phyloP scores from a whole-genome alignment of 2,329 filamentous ascomycete species.

The Xylariaceae sp. region DNA sequence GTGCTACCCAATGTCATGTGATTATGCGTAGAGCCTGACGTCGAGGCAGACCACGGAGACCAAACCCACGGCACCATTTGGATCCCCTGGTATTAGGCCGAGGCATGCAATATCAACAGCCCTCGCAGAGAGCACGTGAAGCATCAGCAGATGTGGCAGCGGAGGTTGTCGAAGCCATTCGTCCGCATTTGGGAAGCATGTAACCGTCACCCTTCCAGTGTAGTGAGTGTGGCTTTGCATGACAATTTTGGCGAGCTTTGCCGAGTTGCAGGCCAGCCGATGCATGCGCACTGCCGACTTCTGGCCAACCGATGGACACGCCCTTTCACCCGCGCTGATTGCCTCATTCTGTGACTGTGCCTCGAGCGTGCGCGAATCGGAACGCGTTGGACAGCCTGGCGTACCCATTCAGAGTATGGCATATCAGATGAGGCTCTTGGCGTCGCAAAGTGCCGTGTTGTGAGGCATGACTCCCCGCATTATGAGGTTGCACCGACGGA shows the following conservation, averaged over 20 bases:
- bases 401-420: background rate
- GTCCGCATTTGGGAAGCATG: background rate
- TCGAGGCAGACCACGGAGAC: too few species aligned
- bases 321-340: conserved; percentile 10
- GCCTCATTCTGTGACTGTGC: background rate
- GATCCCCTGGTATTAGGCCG: too few species aligned
- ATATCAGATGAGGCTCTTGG: background rate
- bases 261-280: conserved; percentile 13
- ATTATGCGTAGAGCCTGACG: too few species aligned
- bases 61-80: too few species aligned
- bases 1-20: too few species aligned
- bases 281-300: conserved; percentile 13
- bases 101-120: too few species aligned
- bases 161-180: too few species aligned
- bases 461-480: conserved; percentile 4
- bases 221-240: background rate
- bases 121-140: too few species aligned
- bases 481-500: conserved; percentile 4
- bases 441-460: conserved; percentile 9
- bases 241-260: conserved; percentile 10
- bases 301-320: conserved; percentile 13
- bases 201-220: conserved; percentile 3
- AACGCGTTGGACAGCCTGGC: background rate
- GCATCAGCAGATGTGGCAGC: too few species aligned
- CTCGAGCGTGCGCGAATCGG: background rate